Conservation (phyloP, 345 rosid species). For the Brassica juncea region DNA sequence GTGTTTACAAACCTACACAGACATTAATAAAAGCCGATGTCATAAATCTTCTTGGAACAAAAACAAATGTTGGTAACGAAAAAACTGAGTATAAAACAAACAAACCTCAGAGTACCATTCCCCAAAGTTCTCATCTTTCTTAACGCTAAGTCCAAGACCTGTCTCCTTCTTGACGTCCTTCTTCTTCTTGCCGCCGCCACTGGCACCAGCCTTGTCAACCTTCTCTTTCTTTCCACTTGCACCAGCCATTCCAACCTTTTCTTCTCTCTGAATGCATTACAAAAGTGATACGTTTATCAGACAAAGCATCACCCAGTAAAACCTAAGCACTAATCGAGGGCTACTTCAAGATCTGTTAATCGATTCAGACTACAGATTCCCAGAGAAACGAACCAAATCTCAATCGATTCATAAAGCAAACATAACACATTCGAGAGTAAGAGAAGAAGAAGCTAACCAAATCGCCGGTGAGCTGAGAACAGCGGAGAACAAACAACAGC, state of each 20-base stretch:
- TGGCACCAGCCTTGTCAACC: conserved; percentile 43
- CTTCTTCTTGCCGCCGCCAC: conserved; percentile 76
- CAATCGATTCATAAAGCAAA: not conserved
- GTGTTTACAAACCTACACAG: conserved; percentile 77
- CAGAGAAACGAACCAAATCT: not conserved
- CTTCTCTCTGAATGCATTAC: conserved; percentile 15
- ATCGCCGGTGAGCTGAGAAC: conserved; percentile 19
- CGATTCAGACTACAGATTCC: not conserved
- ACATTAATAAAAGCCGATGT: not conserved
- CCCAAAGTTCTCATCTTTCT: conserved; percentile 90
- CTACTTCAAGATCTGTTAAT: not conserved
- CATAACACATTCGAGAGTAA: not conserved
- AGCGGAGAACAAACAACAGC: conserved; percentile 18
- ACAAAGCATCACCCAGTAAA: not conserved
- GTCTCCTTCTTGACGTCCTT: conserved; percentile 98
- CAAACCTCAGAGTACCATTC: conserved; percentile 97
- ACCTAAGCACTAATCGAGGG: not conserved
- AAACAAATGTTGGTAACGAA: not conserved
- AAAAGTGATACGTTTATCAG: not conserved
- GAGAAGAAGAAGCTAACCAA: conserved; percentile 23
- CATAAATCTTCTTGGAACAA: not conserved
- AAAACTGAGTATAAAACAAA: not conserved
- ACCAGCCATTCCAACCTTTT: conserved; percentile 26
- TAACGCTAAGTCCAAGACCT: conserved; percentile 74
- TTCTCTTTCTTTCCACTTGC: conserved; percentile 26